A percentile compares a stretch with the other conserved stretches of the same genome.
These are phyloP conservation scores for Cryptosporidium felis DNA, from an alignment of 169 alveolate species.

Conservation along the genomic window DNA sequence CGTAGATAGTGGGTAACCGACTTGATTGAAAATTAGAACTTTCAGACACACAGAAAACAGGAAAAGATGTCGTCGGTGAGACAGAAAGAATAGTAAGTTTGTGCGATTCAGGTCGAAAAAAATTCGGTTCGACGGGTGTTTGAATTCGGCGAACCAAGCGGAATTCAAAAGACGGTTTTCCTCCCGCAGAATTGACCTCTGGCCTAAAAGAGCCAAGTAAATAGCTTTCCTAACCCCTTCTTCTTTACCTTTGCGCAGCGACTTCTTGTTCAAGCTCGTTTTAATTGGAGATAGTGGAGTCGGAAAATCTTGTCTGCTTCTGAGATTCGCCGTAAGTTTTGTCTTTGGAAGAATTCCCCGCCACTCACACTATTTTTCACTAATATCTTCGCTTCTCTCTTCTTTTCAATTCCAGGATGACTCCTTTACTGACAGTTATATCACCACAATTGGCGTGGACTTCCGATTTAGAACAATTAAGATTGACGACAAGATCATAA, in stretches of 20 bases:
- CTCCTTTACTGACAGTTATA: constrained; percentile 88
- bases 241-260: constrained; percentile 72
- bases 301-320: constrained; percentile 95
- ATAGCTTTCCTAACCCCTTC: too few relatives aligned
- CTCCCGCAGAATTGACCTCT: too few relatives aligned
- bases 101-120: too few relatives aligned
- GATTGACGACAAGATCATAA: constrained; percentile 89
- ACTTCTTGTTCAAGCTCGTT: constrained; percentile 94
- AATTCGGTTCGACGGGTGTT: too few relatives aligned
- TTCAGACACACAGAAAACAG: not conserved
- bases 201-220: too few relatives aligned
- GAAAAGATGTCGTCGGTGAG: constrained; percentile 28
- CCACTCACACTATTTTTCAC: constrained; percentile 5
- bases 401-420: constrained; percentile 79
- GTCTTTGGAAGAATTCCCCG: constrained; percentile 28
- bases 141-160: too few relatives aligned
- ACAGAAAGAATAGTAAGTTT: constrained; percentile 68
- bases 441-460: constrained; percentile 93
- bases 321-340: constrained; percentile 90
- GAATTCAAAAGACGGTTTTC: too few relatives aligned
- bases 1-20: too few relatives aligned
- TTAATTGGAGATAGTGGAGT: constrained; percentile 98
- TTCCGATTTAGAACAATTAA: constrained; percentile 90
- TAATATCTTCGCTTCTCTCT: constrained; percentile 1
- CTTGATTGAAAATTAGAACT: not conserved